Evolutionary conservation across 257 asterid genomes (phyloP), one percentile per base, ranked within the genome.

Genomic region (Fraxinus anomala): DNA sequence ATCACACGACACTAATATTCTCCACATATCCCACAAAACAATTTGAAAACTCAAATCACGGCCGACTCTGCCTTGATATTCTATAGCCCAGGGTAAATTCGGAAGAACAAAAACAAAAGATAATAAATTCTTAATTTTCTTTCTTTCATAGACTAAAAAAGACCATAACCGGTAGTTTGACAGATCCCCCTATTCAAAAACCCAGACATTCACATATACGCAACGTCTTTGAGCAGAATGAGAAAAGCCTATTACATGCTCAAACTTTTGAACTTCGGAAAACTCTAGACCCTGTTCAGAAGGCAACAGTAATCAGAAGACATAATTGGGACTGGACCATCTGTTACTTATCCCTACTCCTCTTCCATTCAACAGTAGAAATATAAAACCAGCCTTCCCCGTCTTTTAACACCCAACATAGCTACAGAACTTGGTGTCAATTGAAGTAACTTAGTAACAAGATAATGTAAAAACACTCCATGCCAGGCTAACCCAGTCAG

Each of bases 271-370:
- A 23, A 59, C 68, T 61, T 61, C 31, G 11, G 68, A 42, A 79
- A 28, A 13, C 21, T 49, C 69, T 79, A 73, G 74, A 68, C 73
- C 84, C 68, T 72, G 69, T 75, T 31, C 26, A 70, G 80, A 44
- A 79, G 74, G 74, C 69, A 66, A 24, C 75, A 34, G 33, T 49
- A 65, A 61, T 61, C 78, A 72, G 65, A 74, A 82, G 82, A 73
- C 73, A 73, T 74, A 79, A 70, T 70, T 77, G 72, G 76, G 37
- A 70, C 30, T 49, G 37, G 63, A 61, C 63, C 78, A 71, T 69
- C 79, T 70, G 84, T 79, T 68, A 79, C 79, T 86, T 88, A 83
- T 87, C 87, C 84, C 87, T 78, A 86, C 78, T 76, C 79, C 83
- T 73, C 82, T 80, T 71, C 84, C 80, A 65, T 6, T 61, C 68